These are phyloP conservation scores for Boletellus emodensis DNA, from an alignment of 768 basidiomycete species.

Conservation along the genomic window DNA sequence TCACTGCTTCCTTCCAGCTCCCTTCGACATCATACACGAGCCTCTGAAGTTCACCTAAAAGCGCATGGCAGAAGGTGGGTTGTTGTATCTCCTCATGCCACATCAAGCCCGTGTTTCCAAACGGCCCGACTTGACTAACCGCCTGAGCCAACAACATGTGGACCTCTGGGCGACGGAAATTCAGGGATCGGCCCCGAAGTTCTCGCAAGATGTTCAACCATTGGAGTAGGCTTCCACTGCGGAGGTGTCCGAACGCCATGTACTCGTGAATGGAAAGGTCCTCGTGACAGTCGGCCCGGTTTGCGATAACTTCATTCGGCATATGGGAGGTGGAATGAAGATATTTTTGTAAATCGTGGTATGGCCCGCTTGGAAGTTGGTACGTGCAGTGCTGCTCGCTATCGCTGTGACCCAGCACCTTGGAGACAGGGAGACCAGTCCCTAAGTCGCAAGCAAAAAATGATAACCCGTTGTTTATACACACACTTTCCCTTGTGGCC, in stretches of 20 bases:
- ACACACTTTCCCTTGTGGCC: constrained; percentile 10
- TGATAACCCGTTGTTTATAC: constrained; percentile 27
- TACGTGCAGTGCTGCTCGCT: constrained; percentile 29
- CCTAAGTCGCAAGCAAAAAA: constrained; percentile 29
- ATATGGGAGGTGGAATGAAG: constrained; percentile 34
- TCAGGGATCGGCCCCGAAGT: constrained; percentile 34
- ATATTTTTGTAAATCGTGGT: constrained; percentile 35
- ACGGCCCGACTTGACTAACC: constrained; percentile 38
- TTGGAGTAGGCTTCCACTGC: constrained; percentile 42
- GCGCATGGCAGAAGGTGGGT: constrained; percentile 28
- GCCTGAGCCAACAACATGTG: constrained; percentile 42
- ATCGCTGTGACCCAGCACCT: constrained; percentile 6
- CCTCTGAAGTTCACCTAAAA: constrained; percentile 34
- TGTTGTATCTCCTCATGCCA: constrained; percentile 39
- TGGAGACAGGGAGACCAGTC: constrained; percentile 8
- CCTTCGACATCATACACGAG: constrained; percentile 33
- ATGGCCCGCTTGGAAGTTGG: constrained; percentile 31
- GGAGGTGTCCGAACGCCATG: constrained; percentile 41
- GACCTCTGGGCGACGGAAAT: constrained; percentile 37
- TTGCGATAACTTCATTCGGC: constrained; percentile 39
- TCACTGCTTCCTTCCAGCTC: constrained; percentile 38
- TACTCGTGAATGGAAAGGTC: constrained; percentile 43
- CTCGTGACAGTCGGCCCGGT: constrained; percentile 37
- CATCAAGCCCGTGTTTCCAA: constrained; percentile 14
- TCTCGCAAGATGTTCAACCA: constrained; percentile 49